Conservation (phyloP, 2,329 filamentous ascomycete genomes). For the Bipolaris oryzae region DNA sequence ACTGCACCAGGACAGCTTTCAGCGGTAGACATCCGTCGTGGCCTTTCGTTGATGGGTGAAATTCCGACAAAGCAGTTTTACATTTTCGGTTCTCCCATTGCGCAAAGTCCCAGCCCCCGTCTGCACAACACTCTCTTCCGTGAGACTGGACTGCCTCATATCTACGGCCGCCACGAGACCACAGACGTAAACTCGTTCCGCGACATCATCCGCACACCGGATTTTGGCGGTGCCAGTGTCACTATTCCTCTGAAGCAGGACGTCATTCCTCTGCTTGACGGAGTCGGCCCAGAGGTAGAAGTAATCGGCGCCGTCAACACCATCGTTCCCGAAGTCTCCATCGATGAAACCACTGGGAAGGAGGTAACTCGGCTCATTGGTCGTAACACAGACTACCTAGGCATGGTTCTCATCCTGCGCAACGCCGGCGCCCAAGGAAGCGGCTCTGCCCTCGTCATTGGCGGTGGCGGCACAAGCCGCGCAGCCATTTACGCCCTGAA, state of each 20-base stretch:
- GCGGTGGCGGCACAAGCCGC: conserved; percentile 88
- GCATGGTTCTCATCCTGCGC: conserved; percentile 81
- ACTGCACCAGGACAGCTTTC: conserved; percentile 94
- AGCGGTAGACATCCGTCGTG: conserved; percentile 82
- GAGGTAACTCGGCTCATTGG: conserved; percentile 67
- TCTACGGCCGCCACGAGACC: conserved; percentile 80
- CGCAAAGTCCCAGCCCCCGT: conserved; percentile 80
- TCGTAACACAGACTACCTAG: conserved; percentile 95
- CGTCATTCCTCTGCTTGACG: conserved; percentile 80
- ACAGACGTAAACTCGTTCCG: conserved; percentile 64
- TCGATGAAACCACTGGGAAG: conserved; percentile 49
- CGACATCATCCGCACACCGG: conserved; percentile 68
- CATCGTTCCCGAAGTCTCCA: conserved; percentile 66
- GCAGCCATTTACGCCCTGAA: conserved; percentile 90
- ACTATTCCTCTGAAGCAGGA: conserved; percentile 95
- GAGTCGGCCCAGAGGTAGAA: conserved; percentile 76
- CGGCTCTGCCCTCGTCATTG: conserved; percentile 77
- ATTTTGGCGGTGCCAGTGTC: conserved; percentile 92
- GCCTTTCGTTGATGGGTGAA: conserved; percentile 77
- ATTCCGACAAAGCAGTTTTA: conserved; percentile 79
- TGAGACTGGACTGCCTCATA: conserved; percentile 78
- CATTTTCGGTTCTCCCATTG: conserved; percentile 85
- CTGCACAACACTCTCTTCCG: conserved; percentile 87
- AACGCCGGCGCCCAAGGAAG: conserved; percentile 61
- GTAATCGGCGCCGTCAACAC: conserved; percentile 95